A percentile compares a stretch with the other conserved stretches of the same genome.
Conservation (phyloP, 495 filamentous ascomycete species). For the Geopyxis carbonaria region DNA sequence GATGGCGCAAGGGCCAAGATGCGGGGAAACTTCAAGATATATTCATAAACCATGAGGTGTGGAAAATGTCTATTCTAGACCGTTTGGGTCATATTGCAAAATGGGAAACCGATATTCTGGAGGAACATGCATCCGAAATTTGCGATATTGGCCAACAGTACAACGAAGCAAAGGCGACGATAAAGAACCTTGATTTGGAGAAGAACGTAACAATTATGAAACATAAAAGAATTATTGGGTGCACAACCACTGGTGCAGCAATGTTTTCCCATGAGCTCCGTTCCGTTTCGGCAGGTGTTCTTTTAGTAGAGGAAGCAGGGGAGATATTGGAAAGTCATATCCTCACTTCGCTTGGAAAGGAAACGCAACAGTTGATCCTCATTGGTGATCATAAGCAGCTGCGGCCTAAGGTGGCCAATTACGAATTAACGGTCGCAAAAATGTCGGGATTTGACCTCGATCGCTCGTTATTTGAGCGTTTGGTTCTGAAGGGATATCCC, state of each 20-base stretch:
- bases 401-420: slow-evolving; percentile 52
- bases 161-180: slow-evolving; percentile 28
- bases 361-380: slow-evolving; percentile 51
- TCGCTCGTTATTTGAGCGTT: slow-evolving; percentile 51
- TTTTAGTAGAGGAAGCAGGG: slow-evolving; percentile 62
- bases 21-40: slow-evolving; percentile 30
- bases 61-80: slow-evolving; percentile 32
- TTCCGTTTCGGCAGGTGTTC: slow-evolving; percentile 33
- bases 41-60: slow-evolving; percentile 34
- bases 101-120: slow-evolving; percentile 37
- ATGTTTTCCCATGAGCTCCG: slow-evolving; percentile 40
- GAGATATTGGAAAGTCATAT: slow-evolving; percentile 60
- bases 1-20: slow-evolving; percentile 37
- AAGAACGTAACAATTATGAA: slow-evolving; percentile 32
- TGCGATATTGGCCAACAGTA: slow-evolving; percentile 26
- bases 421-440: slow-evolving; percentile 44
- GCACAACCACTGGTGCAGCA: slow-evolving; percentile 60
- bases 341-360: slow-evolving; percentile 48
- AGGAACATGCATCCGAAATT: slow-evolving; percentile 34
- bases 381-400: slow-evolving; percentile 68
- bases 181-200: slow-evolving; percentile 31
- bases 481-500: slow-evolving; percentile 39
- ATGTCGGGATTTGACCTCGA: slow-evolving; percentile 58
- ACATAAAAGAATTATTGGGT: slow-evolving; percentile 48
- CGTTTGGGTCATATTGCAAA: slow-evolving; percentile 25